Base-by-base conservation (phyloP, 2,329 filamentous ascomycete genomes). In the Talaromyces sp. region DNA sequence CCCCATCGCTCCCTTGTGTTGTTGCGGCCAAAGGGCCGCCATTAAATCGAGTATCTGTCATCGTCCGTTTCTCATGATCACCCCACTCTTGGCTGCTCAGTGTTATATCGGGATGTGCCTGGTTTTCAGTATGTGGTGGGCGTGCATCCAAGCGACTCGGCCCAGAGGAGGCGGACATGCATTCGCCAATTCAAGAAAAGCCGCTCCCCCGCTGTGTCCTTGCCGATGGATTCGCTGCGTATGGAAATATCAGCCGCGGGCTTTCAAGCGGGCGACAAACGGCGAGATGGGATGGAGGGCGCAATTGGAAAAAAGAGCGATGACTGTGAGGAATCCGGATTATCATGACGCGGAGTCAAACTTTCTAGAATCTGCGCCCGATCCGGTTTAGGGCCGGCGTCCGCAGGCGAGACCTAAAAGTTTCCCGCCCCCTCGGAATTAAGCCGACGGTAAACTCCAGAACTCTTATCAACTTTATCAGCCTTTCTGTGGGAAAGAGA, bases 51-150 rank as follows among this genome's bases (percentile, higher is more conserved):
- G 66, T 66, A 62, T 68, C 62, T 61, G 71, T 68, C 74, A 77
- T 77, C 64, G 66, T 68, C 62, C 67, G 66, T 64, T 66, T 65
- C 60, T 73, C 69, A 74, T 72, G 67, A 67, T 67, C 63, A 50
- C 69, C 64, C 70, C 71, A 75, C 72, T 59, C 60, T 54, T 56
- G 60, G 50, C 54, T 30, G 60, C 58, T 54, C 55, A 47, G 44
- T 10, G 10, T 18, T 4, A 27, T 47, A 12, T n/a, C 50, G 4
- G 50, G 50, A n/a, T 31, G 8, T 30, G 50, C 18, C 50, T 53
- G 50, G 50, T 30, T n/a, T 31, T 50, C 23, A 47, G 27, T 28
- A 18, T 18, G 40, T 57, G 36, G 68, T 63, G 69, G 69, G 65
- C 67, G 66, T 63, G 62, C 65, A 62, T 63, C 64, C 64, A 66